Evolutionary conservation across 2,329 filamentous ascomycete genomes (phyloP).

Genomic region (Sporothrix pallida): DNA sequence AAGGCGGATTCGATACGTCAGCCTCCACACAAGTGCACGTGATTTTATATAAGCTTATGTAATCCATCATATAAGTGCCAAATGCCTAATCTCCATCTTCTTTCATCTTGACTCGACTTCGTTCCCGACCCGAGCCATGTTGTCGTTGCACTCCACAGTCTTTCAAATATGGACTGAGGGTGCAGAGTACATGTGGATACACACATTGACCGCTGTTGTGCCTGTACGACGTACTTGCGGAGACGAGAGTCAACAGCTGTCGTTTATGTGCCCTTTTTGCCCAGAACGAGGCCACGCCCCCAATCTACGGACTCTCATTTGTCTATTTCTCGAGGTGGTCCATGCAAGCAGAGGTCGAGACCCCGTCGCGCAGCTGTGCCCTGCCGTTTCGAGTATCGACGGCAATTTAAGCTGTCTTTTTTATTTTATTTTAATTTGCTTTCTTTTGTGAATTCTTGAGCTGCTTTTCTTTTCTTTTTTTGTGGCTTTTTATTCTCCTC

Average conservation of each 20-base stretch:
- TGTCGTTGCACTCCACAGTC: background rate
- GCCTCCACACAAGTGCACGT: background rate
- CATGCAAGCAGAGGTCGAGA: too few species aligned
- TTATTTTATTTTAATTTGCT: background rate
- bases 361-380: background rate
- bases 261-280: too few species aligned
- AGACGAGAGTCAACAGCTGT: background rate
- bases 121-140: background rate
- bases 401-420: background rate
- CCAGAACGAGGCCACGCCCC: conserved; percentile 30
- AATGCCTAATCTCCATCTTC: too few species aligned
- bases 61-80: background rate
- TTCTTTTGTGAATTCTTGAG: too few species aligned
- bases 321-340: conserved; percentile 10
- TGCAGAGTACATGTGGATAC: background rate
- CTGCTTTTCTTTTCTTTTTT: background rate
- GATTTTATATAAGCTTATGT: background rate
- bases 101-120: background rate
- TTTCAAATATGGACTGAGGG: background rate
- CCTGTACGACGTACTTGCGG: too few species aligned
- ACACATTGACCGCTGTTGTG: conserved; percentile 6
- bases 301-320: conserved; percentile 29
- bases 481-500: background rate
- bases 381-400: too few species aligned
- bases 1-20: too few species aligned